Base-by-base conservation (phyloP, 202 grass and related monocot genomes). In the Saccharum hybrid region DNA sequence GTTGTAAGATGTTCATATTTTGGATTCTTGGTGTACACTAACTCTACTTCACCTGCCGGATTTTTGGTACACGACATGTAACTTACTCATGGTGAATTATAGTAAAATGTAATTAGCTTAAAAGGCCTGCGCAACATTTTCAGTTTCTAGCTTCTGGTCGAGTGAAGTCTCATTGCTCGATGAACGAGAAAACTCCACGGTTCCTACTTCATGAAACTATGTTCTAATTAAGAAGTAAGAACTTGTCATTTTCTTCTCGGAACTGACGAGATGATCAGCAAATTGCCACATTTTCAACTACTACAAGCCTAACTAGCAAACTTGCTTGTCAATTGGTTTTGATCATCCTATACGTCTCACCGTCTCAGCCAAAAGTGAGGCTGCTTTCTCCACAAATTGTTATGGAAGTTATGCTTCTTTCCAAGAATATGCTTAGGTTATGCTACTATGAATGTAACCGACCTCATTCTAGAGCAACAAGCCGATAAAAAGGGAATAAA, bases 1-100 rank as follows among this genome's bases (percentile, higher is more conserved):
- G 80, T 75, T 90, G 88, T 84, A 87, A 84, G 84, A 83, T 86
- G 88, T 87, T 87, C 84, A 90, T 87, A 87, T 81, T 66, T 81
- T 80, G 38, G 14, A 79, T 82, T 90, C 48, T 86, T 86, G 56
- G n/a, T 83, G 71, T 84, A 77, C 71, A 81, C 81, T 87, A 87
- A 87, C 62, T 87, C 68, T 75, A 76, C 82, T 38, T 72, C 38
- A 51, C 39, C 60, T 38, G 39, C 74, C 61, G 21, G 74, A 54
- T 74, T 78, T 86, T 87, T 46, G 84, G 63, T 64, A 51, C 34
- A 83, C 63, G 18, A 63, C 70, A 83, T 75, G 70, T 87, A 90
- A 90, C 75, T 48, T 76, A 31, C n/a, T n/a, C n/a, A n/a, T 75
- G 75, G 75, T 80, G 79, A 84, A 70, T 75, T 87, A 87, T 76